phyloP scores from a whole-genome alignment of 805 yeast species.

The Hanseniaspora clermontiae region DNA sequence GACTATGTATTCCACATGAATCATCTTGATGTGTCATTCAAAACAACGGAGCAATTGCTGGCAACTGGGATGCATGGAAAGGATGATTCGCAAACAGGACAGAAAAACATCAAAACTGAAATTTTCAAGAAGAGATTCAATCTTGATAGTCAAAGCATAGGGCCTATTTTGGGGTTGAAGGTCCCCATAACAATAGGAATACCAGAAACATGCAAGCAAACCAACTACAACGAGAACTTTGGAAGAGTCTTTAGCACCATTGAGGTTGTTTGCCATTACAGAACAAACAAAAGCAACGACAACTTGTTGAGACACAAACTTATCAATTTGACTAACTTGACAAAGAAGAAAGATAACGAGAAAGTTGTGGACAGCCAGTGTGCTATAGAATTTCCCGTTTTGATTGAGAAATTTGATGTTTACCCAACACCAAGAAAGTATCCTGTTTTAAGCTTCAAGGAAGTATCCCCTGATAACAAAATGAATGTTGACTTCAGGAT shows the following conservation, averaged over 20 bases:
- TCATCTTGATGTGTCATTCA: conserved; percentile 37
- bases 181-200: conserved; percentile 47
- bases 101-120: conserved; percentile 13
- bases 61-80: conserved; percentile 16
- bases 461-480: conserved; percentile 38
- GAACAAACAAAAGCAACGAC: conserved; percentile 20
- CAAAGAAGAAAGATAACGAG: conserved; percentile 22
- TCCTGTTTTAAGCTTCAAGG: conserved; percentile 37
- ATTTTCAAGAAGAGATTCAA: conserved; percentile 20
- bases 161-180: conserved; percentile 39
- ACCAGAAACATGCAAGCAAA: conserved; percentile 41
- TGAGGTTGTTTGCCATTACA: conserved; percentile 18
- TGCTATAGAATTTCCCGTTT: conserved; percentile 34
- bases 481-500: conserved; percentile 35
- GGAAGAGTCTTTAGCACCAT: conserved; percentile 39
- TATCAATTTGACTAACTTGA: not conserved
- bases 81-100: conserved; percentile 15
- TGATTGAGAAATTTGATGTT: conserved; percentile 44
- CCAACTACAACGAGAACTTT: conserved; percentile 37
- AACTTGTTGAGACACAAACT: conserved; percentile 14
- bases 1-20: conserved; percentile 33
- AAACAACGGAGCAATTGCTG: conserved; percentile 39
- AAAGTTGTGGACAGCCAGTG: conserved; percentile 3
- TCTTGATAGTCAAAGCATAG: conserved; percentile 25
- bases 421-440: conserved; percentile 45